Percentiles rank a stretch among this genome's conserved stretches.
phyloP scores from a whole-genome alignment of 2,329 filamentous ascomycete genomes.

The Fusarium sulawesiense region DNA sequence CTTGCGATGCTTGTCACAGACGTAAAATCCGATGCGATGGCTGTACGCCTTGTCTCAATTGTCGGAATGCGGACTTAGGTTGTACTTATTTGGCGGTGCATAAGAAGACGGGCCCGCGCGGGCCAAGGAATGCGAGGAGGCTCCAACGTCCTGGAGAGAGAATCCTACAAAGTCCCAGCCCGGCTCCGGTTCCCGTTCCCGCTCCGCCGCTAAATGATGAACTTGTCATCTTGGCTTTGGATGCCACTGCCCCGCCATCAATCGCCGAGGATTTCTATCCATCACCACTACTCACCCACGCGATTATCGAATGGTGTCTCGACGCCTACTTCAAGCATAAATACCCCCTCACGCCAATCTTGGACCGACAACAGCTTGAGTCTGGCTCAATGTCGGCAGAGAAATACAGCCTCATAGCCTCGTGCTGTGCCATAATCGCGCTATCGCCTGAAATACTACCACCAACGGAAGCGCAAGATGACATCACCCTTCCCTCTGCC shows the following conservation, averaged over 20 bases:
- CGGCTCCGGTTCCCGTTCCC: no score
- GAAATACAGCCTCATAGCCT: conserved; percentile 44
- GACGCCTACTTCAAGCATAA: conserved; percentile 51
- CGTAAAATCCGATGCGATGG: conserved; percentile 49
- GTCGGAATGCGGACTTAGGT: conserved; percentile 14
- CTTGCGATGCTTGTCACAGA: conserved; percentile 48
- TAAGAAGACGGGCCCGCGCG: conserved; percentile 49
- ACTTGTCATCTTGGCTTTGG: neutral
- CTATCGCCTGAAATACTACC: conserved; percentile 46
- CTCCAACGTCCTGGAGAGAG: neutral
- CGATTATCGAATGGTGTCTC: conserved; percentile 43
- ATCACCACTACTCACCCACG: conserved; percentile 13
- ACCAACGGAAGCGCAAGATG: neutral
- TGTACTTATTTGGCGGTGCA: conserved; percentile 49
- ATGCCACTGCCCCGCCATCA: fast-evolving
- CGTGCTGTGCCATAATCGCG: conserved; percentile 47
- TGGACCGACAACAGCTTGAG: conserved; percentile 41
- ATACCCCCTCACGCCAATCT: conserved; percentile 50
- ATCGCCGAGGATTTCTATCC: neutral
- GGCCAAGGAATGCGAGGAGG: conserved; percentile 1
- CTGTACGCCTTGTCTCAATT: conserved; percentile 44
- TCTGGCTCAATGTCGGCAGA: conserved; percentile 21
- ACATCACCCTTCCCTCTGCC: conserved; percentile 23
- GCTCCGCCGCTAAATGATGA: neutral
- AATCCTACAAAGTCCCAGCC: neutral